Conservation (phyloP, 2,329 filamentous ascomycete species). For the Fusarium sp. region DNA sequence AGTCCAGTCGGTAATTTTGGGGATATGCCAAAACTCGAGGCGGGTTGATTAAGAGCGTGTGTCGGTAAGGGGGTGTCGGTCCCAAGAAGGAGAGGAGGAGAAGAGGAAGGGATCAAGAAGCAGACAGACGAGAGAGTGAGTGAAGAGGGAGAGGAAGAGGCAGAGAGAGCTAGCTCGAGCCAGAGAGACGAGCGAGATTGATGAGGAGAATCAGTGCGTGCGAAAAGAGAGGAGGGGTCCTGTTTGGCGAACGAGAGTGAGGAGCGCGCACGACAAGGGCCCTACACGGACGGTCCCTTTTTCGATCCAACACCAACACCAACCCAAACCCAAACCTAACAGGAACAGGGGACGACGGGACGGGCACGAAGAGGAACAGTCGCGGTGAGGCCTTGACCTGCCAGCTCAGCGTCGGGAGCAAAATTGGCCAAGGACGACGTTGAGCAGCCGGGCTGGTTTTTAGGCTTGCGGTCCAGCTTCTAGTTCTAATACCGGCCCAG, state of each 20-base stretch:
- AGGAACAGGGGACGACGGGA: constrained; percentile 32
- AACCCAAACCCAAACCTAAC: constrained; percentile 21
- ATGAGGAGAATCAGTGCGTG: constrained; percentile 2
- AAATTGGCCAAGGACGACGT: constrained; percentile 8
- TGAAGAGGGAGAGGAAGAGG: background rate
- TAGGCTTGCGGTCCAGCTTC: constrained; percentile 24
- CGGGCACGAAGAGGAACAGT: constrained; percentile 18
- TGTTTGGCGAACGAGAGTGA: constrained; percentile 24
- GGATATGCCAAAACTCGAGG: constrained; percentile 8
- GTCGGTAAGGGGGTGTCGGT: constrained; percentile 8
- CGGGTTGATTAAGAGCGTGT: background rate
- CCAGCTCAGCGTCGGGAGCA: background rate
- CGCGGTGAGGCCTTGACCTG: constrained; percentile 27
- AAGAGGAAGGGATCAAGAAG: constrained; percentile 7
- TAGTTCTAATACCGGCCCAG: background rate
- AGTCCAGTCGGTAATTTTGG: background rate
- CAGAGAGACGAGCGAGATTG: constrained; percentile 19
- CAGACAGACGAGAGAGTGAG: constrained; percentile 5
- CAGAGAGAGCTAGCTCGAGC: constrained; percentile 3
- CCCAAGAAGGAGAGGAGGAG: constrained; percentile 13
- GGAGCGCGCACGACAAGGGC: constrained; percentile 42
- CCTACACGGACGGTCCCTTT: constrained; percentile 37
- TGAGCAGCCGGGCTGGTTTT: constrained; percentile 34
- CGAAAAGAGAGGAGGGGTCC: constrained; percentile 36
- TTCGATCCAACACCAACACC: constrained; percentile 44